These are phyloP conservation scores for Eucalyptus pauciflora DNA, from an alignment of 345 rosid genomes.

Conservation along the genomic window DNA sequence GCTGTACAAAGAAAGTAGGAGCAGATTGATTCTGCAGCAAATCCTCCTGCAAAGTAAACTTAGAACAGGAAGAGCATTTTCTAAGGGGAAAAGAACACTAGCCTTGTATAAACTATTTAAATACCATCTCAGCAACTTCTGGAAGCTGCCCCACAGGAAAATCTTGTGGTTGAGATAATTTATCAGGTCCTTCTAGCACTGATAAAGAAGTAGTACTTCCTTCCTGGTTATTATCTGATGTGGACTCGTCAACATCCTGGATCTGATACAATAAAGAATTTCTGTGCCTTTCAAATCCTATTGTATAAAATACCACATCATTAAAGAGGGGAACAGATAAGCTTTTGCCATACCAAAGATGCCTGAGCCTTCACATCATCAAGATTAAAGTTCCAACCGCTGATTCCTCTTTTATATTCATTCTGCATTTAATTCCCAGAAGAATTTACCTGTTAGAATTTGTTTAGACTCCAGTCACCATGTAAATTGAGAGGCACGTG, in stretches of 20 bases:
- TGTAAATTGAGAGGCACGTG: not conserved
- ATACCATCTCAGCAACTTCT: slow-evolving; percentile 32
- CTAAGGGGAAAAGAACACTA: not conserved
- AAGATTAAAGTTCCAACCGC: slow-evolving; percentile 96
- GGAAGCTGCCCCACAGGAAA: not conserved
- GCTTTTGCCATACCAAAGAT: slow-evolving; percentile 54
- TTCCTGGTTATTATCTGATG: slow-evolving; percentile 31
- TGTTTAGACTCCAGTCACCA: not conserved
- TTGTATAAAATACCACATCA: not conserved
- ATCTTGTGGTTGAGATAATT: slow-evolving; percentile 22
- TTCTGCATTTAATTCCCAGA: slow-evolving; percentile 30
- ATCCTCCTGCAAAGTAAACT: slow-evolving; percentile 42
- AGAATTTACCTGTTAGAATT: not conserved
- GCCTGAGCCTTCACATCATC: slow-evolving; percentile 99
- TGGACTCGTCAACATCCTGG: slow-evolving; percentile 60
- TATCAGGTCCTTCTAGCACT: slow-evolving; percentile 38
- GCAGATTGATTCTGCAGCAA: slow-evolving; percentile 12
- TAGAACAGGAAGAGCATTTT: not conserved
- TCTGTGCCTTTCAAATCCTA: not conserved
- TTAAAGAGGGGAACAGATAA: not conserved
- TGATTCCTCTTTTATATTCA: slow-evolving; percentile 95
- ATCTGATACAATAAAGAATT: slow-evolving; percentile 40
- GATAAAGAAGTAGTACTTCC: slow-evolving; percentile 46
- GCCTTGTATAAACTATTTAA: not conserved
- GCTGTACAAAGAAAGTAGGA: slow-evolving; percentile 16